Base-by-base conservation (phyloP, 495 filamentous ascomycete genomes). In the Glonium stellatum region DNA sequence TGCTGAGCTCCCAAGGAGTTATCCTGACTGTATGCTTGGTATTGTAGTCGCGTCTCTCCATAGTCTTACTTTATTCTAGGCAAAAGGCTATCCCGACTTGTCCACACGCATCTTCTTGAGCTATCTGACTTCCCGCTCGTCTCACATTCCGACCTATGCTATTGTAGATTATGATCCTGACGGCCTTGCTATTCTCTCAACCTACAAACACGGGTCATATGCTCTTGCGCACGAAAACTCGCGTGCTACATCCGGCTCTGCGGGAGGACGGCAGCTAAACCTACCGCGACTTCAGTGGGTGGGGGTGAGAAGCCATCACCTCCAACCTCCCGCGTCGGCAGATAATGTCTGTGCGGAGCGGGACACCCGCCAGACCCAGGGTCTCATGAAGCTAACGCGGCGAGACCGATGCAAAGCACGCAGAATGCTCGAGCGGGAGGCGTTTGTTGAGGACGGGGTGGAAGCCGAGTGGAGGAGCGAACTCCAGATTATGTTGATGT, bases 81-180 rank as follows among this genome's bases (percentile, higher is more conserved):
- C 83, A 0, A 97, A 96, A 77, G 93, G 93, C 0, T 97, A 95
- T 71, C 92, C 93, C 0, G 93, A 98, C 67, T 77, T 96, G 23
- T 78, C 80, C 5, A 95, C 92, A 0, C 75, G 95, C 35, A 79
- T 80, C 46, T 91, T 97, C 56, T 76, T 89, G 2, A 71, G 73
- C 22, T 77, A 37, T 72, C 67, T 65, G 67, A 62, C 49, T 56
- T 79, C 34, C 69, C 67, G 55, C 55, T 77, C 35, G 50, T 62
- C 47, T 37, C 62, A 34, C 35, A 1, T 82, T 0, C 79, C 76
- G 0, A 79, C 93, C 27, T 85, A 81, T 57, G 84, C 77, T 0
- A 76, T 97, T 0, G 84, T 91, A 1, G 93, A 98, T 67, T 88
- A 84, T 55, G 92, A 97, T 63, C 88, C 95, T 0, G 82, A 96